Evolutionary conservation across 1,284 basidiomycete species (phyloP).

Genomic region (Malassezia obtusa): DNA sequence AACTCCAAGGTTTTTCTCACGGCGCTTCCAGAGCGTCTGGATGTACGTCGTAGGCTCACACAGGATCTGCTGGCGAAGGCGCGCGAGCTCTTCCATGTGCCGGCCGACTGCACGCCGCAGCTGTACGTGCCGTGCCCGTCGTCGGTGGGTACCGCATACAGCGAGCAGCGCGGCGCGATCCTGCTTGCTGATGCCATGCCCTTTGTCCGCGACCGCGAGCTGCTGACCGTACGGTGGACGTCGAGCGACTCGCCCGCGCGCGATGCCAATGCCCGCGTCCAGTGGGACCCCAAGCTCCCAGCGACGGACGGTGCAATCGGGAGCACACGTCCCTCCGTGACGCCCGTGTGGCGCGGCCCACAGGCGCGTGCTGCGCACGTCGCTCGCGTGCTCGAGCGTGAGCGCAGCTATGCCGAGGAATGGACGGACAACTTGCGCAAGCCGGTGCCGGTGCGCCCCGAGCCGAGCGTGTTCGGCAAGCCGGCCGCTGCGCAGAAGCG

Average conservation of each 20-base stretch:
- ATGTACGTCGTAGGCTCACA: conserved; percentile 11
- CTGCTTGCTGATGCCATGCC: conserved; percentile 37
- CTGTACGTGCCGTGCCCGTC: conserved; percentile 18
- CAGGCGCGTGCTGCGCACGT: conserved; percentile 13
- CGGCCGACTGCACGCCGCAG: conserved; percentile 34
- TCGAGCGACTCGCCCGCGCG: conserved; percentile 24
- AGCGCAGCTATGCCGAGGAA: conserved; percentile 2
- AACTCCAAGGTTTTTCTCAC: conserved; percentile 40
- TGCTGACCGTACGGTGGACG: conserved; percentile 38
- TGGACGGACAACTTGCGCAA: background rate
- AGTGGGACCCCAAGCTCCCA: conserved; percentile 22
- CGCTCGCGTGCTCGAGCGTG: conserved; percentile 14
- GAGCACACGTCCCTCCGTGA: background rate
- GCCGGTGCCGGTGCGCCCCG: background rate
- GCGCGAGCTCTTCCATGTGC: conserved; percentile 31
- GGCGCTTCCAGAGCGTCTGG: conserved; percentile 27
- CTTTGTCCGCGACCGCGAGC: conserved; percentile 38
- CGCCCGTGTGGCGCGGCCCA: conserved; percentile 7
- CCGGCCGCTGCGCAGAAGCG: background rate
- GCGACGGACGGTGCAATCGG: background rate
- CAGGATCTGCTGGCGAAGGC: conserved; percentile 34
- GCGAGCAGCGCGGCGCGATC: conserved; percentile 25
- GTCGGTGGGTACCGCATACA: conserved; percentile 27
- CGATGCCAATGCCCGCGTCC: conserved; percentile 20
- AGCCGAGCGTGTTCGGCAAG: background rate